Conservation (phyloP, 1,139 yeast genomes). For the Kurtzmaniella quercitrusa region DNA sequence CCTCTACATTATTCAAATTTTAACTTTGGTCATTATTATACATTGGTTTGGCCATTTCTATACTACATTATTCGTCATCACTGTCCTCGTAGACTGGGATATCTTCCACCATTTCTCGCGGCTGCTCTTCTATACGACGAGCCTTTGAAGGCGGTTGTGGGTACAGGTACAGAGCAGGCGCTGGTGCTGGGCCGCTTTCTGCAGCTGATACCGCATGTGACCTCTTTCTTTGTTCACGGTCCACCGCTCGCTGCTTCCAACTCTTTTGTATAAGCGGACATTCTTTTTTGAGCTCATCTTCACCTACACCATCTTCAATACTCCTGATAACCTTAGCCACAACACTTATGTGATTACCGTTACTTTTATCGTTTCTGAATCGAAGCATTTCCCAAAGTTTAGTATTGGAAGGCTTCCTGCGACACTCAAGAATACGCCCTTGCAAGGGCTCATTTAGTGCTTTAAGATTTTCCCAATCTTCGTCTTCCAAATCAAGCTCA, state of each 20-base stretch:
- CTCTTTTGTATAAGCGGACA: slow-evolving; percentile 32
- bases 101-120: slow-evolving; percentile 22
- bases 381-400: slow-evolving; percentile 82
- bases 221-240: slow-evolving; percentile 18
- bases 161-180: slow-evolving; percentile 8
- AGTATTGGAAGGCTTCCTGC: slow-evolving; percentile 45
- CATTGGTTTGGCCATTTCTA: background rate
- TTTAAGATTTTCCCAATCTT: slow-evolving; percentile 81
- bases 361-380: slow-evolving; percentile 87
- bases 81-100: slow-evolving; percentile 44
- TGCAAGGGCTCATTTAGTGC: slow-evolving; percentile 73
- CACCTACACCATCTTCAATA: slow-evolving; percentile 80
- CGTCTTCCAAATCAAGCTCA: slow-evolving; percentile 56
- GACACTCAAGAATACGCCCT: slow-evolving; percentile 87
- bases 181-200: slow-evolving; percentile 3
- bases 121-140: slow-evolving; percentile 10
- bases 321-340: slow-evolving; percentile 80
- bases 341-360: slow-evolving; percentile 79
- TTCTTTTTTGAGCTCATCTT: slow-evolving; percentile 61
- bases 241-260: slow-evolving; percentile 35
- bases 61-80: slow-evolving; percentile 23
- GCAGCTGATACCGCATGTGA: slow-evolving; percentile 2
- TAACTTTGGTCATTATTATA: background rate
- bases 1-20: too few relatives aligned
- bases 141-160: slow-evolving; percentile 11